Evolutionary conservation across 306 rosid genomes (phyloP), one percentile per base, ranked within the genome.

Genomic region (Hippophae tibetana): DNA sequence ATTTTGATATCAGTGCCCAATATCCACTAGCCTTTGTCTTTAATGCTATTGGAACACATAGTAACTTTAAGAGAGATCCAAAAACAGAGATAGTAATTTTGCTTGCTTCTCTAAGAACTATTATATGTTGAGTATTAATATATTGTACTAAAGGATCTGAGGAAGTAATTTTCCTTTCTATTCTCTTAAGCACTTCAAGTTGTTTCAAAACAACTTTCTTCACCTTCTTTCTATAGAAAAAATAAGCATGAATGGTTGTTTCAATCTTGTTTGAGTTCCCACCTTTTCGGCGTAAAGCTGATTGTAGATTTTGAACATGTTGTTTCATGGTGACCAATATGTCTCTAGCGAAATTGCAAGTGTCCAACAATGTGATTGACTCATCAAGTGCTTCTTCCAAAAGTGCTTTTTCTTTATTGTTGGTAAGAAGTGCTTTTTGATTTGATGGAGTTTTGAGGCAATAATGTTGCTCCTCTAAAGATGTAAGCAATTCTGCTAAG

Each of bases 321-420:
- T 84, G 88, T 63, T 70, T 80, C 47, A 81, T 80, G 52, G 49
- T 52, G 60, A 69, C 41, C 57, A 79, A 44, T 18, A 75, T 54
- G 12, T 84, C 88, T 50, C 86, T 84, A 56, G 88, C 66, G 18
- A 66, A 57, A 7, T 71, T 81, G 74, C 86, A 77, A 6, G 86
- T 77, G 55, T 87, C 95, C 13, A 87, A 69, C 75, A 87, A 66
- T 50, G 80, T 77, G 57, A 87, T 75, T 6, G 90, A 84, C 43
- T 63, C 68, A 40, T 72, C 65, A 5, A 87, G 60, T 43, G 80
- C 63, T 49, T 73, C 75, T 63, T 82, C 82, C 44, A 78, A 65
- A 12, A 67, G 49, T 10, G 0, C 10, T 56, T 74, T 72, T 52
- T 78, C 82, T 43, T 60, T 65, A 18, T 53, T 75, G 40, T 63